Conservation (phyloP, 31 red algal species). For the Endocladia muricata region DNA sequence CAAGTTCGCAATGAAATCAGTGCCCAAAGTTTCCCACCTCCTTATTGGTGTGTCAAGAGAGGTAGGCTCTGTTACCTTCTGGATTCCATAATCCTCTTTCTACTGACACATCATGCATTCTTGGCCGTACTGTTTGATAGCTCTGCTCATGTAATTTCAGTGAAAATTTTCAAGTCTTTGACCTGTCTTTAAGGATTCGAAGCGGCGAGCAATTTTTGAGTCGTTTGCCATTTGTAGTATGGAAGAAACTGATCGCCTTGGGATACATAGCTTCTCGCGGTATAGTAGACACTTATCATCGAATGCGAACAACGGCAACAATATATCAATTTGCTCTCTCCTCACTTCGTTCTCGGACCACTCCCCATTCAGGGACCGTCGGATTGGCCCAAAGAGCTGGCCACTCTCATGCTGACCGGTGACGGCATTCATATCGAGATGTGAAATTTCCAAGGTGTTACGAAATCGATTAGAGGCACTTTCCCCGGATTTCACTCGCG, state of each 20-base stretch:
- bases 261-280: slow-evolving; percentile 2
- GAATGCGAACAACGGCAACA: slow-evolving; percentile 3
- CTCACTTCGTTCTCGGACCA: neutral
- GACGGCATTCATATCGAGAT: neutral
- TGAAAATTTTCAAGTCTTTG: too few relatives aligned
- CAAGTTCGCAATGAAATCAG: too few relatives aligned
- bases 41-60: too few relatives aligned
- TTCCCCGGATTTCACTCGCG: neutral
- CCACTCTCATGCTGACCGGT: neutral
- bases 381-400: neutral
- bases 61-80: too few relatives aligned
- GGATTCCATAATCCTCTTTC: too few relatives aligned
- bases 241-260: neutral
- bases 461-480: neutral
- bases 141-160: too few relatives aligned
- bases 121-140: too few relatives aligned
- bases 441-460: neutral
- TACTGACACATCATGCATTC: too few relatives aligned
- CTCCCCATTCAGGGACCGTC: neutral
- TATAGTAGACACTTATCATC: neutral
- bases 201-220: too few relatives aligned
- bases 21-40: too few relatives aligned
- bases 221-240: neutral
- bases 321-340: neutral
- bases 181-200: too few relatives aligned